These are phyloP conservation scores for Alectoria sarmentosa DNA, from an alignment of 495 filamentous ascomycete species.

Conservation along the genomic window DNA sequence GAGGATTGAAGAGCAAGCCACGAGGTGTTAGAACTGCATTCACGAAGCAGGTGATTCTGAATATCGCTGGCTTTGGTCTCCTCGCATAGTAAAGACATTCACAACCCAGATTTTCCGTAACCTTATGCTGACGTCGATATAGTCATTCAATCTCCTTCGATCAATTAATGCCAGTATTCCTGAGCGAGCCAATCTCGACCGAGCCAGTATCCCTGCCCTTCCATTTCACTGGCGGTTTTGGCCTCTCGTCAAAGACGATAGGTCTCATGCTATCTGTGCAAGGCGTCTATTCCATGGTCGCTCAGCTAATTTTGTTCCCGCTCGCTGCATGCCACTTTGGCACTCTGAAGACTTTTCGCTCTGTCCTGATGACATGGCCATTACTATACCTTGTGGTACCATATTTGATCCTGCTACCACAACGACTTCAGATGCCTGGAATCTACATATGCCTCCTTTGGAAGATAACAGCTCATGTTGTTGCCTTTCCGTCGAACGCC, in stretches of 20 bases:
- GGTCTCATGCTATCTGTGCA: constrained; percentile 84
- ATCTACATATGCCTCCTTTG: constrained; percentile 69
- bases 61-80: constrained; percentile 85
- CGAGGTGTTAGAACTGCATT: constrained; percentile 50
- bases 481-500: constrained; percentile 78
- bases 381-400: constrained; percentile 80
- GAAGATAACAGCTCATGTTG: constrained; percentile 81
- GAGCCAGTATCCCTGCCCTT: constrained; percentile 61
- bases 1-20: constrained; percentile 17
- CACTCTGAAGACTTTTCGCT: constrained; percentile 68
- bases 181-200: constrained; percentile 63
- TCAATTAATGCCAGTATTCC: constrained; percentile 83
- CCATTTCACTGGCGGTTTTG: constrained; percentile 83
- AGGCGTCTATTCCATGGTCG: constrained; percentile 80
- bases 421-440: constrained; percentile 58
- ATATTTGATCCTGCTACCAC: constrained; percentile 79
- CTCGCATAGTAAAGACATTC: constrained; percentile 76
- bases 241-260: constrained; percentile 69
- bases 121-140: constrained; percentile 27
- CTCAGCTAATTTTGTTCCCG: constrained; percentile 78
- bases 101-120: constrained; percentile 9
- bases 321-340: constrained; percentile 64
- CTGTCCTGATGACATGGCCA: constrained; percentile 76
- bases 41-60: constrained; percentile 71
- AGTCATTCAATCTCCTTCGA: constrained; percentile 92